A percentile compares a stretch with the other conserved stretches of the same genome.
These are phyloP conservation scores for Annulohypoxylon stygium DNA, from an alignment of 495 filamentous ascomycete species.

Conservation along the genomic window DNA sequence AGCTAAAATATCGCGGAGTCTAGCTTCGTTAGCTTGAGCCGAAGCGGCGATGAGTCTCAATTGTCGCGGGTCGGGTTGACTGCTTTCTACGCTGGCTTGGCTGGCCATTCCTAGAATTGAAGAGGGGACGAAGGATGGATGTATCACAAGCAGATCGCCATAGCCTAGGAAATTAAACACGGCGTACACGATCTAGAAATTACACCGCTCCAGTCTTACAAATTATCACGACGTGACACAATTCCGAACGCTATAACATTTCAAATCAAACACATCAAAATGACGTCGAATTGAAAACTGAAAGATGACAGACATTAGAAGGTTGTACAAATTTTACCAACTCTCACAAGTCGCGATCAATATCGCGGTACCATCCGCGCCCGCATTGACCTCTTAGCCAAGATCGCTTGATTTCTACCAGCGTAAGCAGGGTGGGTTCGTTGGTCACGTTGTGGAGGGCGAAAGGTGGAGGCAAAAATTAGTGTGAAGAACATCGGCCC, in stretches of 20 bases:
- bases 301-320: background rate
- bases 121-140: background rate
- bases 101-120: conserved; percentile 45
- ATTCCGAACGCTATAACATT: background rate
- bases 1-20: conserved; percentile 50
- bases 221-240: conserved; percentile 8
- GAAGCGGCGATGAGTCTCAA: conserved; percentile 52
- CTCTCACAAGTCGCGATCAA: conserved; percentile 12
- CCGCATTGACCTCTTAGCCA: conserved; percentile 20
- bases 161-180: conserved; percentile 19
- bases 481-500: background rate
- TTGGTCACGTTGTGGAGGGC: background rate
- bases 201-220: conserved; percentile 1
- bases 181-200: conserved; percentile 25
- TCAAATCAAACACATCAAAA: background rate
- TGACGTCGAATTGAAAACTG: background rate
- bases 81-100: conserved; percentile 52
- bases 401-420: conserved; percentile 1
- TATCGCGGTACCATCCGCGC: conserved; percentile 9
- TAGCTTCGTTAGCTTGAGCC: conserved; percentile 52
- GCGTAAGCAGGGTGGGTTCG: conserved; percentile 7
- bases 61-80: conserved; percentile 52
- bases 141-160: conserved; percentile 35
- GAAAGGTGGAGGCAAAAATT: background rate
- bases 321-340: conserved; percentile 1